Conservation (phyloP, 1,139 yeast species). For the Taiozyma sp. region DNA sequence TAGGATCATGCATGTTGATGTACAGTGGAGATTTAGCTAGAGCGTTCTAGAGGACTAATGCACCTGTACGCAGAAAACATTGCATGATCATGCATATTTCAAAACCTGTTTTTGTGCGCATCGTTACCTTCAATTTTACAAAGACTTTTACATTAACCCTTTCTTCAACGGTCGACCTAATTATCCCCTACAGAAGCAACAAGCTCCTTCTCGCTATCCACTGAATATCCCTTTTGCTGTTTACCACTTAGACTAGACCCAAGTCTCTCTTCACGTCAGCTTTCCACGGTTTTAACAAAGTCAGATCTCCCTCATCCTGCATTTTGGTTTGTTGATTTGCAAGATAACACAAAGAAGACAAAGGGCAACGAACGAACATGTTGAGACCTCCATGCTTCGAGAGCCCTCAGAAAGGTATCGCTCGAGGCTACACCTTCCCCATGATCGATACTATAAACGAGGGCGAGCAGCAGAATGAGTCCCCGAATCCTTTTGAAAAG, state of each 20-base stretch:
- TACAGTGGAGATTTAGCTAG: neutral
- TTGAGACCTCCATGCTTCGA: neutral
- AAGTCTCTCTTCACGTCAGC: neutral
- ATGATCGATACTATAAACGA: conserved; percentile 7
- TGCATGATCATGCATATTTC: neutral
- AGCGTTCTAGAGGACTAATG: neutral
- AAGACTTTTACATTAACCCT: neutral
- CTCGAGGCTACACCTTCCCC: conserved; percentile 4
- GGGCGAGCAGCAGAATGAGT: conserved; percentile 1
- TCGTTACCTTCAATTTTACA: neutral
- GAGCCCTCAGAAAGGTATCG: neutral
- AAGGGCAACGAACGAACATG: neutral
- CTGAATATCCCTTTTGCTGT: neutral
- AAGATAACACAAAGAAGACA: neutral
- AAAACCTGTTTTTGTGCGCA: neutral
- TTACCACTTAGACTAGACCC: neutral
- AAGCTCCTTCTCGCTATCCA: neutral
- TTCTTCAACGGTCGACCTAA: neutral
- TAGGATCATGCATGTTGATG: neutral
- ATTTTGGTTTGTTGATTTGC: neutral
- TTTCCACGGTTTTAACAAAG: neutral
- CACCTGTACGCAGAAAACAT: neutral
- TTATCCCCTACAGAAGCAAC: neutral
- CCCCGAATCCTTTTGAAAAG: conserved; percentile 6
- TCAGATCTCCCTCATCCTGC: neutral